A percentile compares a stretch with the other conserved stretches of the same genome.
Conservation (phyloP, 176 grass and related monocot species). For the Chloris gayana region DNA sequence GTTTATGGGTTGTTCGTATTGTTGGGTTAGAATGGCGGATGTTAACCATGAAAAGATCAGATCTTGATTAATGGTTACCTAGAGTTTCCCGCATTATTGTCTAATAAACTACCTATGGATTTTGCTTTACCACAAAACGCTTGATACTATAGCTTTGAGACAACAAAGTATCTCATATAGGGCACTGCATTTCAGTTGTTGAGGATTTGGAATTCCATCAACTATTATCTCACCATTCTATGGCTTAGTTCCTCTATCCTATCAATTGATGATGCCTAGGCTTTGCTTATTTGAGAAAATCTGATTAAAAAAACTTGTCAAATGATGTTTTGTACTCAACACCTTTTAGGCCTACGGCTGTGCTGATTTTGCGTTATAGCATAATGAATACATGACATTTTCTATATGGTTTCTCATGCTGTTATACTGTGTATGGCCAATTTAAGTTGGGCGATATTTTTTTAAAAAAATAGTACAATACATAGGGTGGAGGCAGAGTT, state of each 20-base stretch:
- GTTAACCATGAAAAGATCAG: slow-evolving; percentile 11
- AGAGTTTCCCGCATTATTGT: neutral
- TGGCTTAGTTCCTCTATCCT: neutral
- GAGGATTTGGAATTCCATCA: neutral
- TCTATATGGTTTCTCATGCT: neutral
- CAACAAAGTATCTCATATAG: neutral
- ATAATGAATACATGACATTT: neutral
- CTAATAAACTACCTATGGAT: neutral
- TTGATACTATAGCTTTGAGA: neutral
- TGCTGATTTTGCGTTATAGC: neutral
- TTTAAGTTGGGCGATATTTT: neutral
- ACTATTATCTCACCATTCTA: neutral
- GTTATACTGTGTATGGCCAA: neutral
- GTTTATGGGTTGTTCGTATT: neutral
- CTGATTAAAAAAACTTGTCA: neutral
- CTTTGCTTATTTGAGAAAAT: neutral
- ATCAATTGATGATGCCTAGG: neutral
- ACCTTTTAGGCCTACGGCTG: neutral
- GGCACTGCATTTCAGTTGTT: slow-evolving; percentile 1
- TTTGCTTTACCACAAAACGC: neutral
- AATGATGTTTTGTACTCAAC: neutral
- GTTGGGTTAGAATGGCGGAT: neutral
- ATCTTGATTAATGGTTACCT: slow-evolving; percentile 30
- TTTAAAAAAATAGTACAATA: slow-evolving; percentile 18
- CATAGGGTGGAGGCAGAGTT: neutral